Evolutionary conservation across 176 grass and related monocot genomes (phyloP), one percentile per base, ranked within the genome.

Genomic region (Aegilops longissima): DNA sequence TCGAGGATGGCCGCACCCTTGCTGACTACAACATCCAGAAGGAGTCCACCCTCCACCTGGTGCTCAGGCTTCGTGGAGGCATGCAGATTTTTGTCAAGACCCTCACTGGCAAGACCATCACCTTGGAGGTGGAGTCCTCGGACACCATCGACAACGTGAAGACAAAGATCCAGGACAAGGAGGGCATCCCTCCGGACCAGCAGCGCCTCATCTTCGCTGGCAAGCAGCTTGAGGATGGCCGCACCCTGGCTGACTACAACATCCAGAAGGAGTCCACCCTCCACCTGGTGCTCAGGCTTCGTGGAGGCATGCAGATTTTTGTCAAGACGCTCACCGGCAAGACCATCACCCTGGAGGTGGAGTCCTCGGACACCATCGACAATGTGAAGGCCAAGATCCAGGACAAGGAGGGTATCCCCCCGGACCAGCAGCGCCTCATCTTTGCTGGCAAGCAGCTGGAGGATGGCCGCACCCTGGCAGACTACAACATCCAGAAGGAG

Each of bases 241-340:
- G 94, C 3, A 96, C 94, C 8, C 77, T 96, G 0, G 94, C 94
- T 0, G 92, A 96, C 40, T 96, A 93, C 65, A 96, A 93, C 52
- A 96, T 96, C 4, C 91, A 96, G 74, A 96, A 96, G 87, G 94
- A 96, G 18, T 95, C 91, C 0, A 96, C 94, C 1, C 94, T 96
- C 1, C 93, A 95, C 54, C 54, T 95, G 9, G 93, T 93, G 0
- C 88, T 89, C 13, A 1, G 87, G 0, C 83, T 89, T 0, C 44
- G 87, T 2, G 88, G 88, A 31, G 88, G 88, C 0, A 93, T 93
- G 89, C 92, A 93, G 73, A 93, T 94, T 8, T 95, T 95, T 0
- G 93, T 92, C 0, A 95, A 95, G 80, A 95, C 93, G 25, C 54
- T 95, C 0, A 95, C 94, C 0, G 93, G 94, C 1, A 95, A 95